A percentile compares a stretch with the other conserved stretches of the same genome.
phyloP scores from a whole-genome alignment of 345 rosid species.

The Citrus sinensis region DVS_A1.0 CM039168.1:3709501-3710000 shows the following conservation, averaged over 20 bases:
- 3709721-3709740: constrained; percentile 74
- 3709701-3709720: constrained; percentile 77
- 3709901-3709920: neutral
- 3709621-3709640: neutral
- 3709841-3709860: neutral
- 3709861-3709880: neutral
- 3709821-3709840: constrained; percentile 48
- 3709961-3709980: neutral
- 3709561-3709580: neutral
- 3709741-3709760: constrained; percentile 75
- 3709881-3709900: neutral
- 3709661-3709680: constrained; percentile 70
- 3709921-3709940: neutral
- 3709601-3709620: neutral
- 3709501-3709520: constrained; percentile 22
- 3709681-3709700: constrained; percentile 89
- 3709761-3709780: constrained; percentile 73
- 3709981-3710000: neutral
- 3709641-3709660: constrained; percentile 60
- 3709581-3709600: neutral
- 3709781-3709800: constrained; percentile 77
- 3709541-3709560: constrained; percentile 22
- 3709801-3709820: constrained; percentile 90
- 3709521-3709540: constrained; percentile 7
- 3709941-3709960: neutral